Base-by-base conservation (phyloP, 768 basidiomycete genomes). In the Boletus insuetus region DNA sequence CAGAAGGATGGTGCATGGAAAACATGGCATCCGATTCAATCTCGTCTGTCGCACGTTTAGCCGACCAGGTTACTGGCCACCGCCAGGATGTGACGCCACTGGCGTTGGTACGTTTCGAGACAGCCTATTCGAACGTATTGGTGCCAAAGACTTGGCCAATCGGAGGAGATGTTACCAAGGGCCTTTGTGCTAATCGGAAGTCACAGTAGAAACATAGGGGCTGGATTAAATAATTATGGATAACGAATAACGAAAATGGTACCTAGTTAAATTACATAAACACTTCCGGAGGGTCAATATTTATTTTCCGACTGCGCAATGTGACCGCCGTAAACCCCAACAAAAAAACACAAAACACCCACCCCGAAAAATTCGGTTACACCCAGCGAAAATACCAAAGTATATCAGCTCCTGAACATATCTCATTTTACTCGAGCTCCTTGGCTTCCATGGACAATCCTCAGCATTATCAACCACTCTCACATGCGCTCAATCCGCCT, bases 401-500 rank as follows among this genome's bases (percentile, higher is more conserved):
- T 54, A 53, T 55, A 54, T 60, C 44, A 60, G 44, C 58, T 61
- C 64, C 46, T 59, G 49, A 59, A 53, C 67, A 66, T 54, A 68
- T 64, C 63, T 54, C 58, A 64, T 60, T 35, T 49, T 40, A 51
- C 34, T 45, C 16, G 45, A 47, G 29, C 34, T 44, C 22, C 14
- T 48, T 43, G 43, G 31, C 22, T 48, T 22, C 48, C 55, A 78
- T 80, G 79, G 78, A 88, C 73, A 87, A 87, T 69, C 86, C 86
- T 52, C 87, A 89, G 68, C 86, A 86, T 58, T 88, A 91, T 73
- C 87, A 89, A 58, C 86, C 89, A 26, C 79, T 91, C 62, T 91
- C 88, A 52, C 85, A 89, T 75, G 89, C 89, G 41, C 77, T 91
- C 38, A 76, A 87, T 68, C 85, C 84, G 0, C 85, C 73, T 29